These are phyloP conservation scores for Pleurotus pulmonarius DNA, from an alignment of 768 basidiomycete species.

Conservation along the genomic window DNA sequence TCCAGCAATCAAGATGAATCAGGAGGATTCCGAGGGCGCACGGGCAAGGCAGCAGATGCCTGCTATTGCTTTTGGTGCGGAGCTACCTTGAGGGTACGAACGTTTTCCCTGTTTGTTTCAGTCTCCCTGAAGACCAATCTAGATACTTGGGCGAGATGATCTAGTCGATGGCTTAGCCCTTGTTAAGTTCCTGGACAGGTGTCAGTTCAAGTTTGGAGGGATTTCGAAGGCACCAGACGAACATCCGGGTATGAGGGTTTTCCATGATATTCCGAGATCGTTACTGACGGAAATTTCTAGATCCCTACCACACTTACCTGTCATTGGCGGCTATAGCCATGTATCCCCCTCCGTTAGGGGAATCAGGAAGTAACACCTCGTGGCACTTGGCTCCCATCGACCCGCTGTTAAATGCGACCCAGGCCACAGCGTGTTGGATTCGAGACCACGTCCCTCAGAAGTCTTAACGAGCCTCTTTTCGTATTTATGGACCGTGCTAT, in stretches of 20 bases:
- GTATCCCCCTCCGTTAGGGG: slow-evolving; percentile 41
- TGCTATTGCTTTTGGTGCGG: slow-evolving; percentile 98
- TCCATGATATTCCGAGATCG: not conserved
- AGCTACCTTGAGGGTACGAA: slow-evolving; percentile 66
- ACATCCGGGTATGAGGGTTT: slow-evolving; percentile 55
- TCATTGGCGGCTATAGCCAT: slow-evolving; percentile 79
- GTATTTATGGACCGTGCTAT: not conserved
- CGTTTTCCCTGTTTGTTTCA: not conserved
- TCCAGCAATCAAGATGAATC: slow-evolving; percentile 60
- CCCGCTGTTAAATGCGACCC: slow-evolving; percentile 66
- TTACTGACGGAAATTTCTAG: slow-evolving; percentile 31
- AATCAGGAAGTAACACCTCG: slow-evolving; percentile 23
- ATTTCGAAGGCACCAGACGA: slow-evolving; percentile 83
- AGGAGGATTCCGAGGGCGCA: slow-evolving; percentile 87
- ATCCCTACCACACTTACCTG: slow-evolving; percentile 95
- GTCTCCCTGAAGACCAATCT: not conserved
- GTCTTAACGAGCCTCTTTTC: not conserved
- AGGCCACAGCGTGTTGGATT: slow-evolving; percentile 67
- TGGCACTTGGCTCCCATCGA: slow-evolving; percentile 65
- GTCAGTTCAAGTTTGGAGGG: slow-evolving; percentile 89
- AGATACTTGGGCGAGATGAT: slow-evolving; percentile 68
- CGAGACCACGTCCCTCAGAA: slow-evolving; percentile 46
- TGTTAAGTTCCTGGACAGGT: slow-evolving; percentile 59
- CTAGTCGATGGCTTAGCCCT: slow-evolving; percentile 58
- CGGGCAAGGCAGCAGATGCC: slow-evolving; percentile 83